Conservation (phyloP, 345 rosid species). For the Salix koriyanagi region DNA sequence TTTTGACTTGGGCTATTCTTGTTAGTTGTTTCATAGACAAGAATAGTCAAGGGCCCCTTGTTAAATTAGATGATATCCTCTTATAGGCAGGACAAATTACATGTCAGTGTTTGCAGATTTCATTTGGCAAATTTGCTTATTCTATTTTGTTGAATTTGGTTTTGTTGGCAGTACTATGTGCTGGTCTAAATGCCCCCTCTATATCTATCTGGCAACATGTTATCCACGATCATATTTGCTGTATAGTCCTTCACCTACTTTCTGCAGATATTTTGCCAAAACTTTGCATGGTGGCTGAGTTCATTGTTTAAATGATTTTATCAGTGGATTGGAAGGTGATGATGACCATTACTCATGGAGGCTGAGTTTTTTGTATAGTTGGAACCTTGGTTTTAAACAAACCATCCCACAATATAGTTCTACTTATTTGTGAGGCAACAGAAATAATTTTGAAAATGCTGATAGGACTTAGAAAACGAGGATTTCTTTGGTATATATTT, state of each 20-base stretch:
- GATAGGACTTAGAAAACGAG: background rate
- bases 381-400: background rate
- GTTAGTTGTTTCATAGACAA: slow-evolving; percentile 35
- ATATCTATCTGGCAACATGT: background rate
- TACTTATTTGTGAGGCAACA: no score
- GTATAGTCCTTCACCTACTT: background rate
- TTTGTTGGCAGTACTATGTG: background rate
- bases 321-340: background rate
- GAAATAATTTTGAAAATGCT: no score
- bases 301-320: background rate
- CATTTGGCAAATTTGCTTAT: slow-evolving; percentile 22
- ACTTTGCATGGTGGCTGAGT: background rate
- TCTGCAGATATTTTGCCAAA: background rate
- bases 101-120: slow-evolving; percentile 20
- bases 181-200: background rate
- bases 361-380: background rate
- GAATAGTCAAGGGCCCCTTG: slow-evolving; percentile 29
- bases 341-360: background rate
- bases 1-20: slow-evolving; percentile 37
- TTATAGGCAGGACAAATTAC: slow-evolving; percentile 29
- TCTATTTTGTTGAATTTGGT: slow-evolving; percentile 1
- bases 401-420: background rate
- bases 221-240: background rate
- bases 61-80: slow-evolving; percentile 26
- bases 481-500: background rate